These are phyloP conservation scores for Haplosporangium gracile DNA, from an alignment of 192 early-diverging fungal genomes.

Conservation along the genomic window DNA sequence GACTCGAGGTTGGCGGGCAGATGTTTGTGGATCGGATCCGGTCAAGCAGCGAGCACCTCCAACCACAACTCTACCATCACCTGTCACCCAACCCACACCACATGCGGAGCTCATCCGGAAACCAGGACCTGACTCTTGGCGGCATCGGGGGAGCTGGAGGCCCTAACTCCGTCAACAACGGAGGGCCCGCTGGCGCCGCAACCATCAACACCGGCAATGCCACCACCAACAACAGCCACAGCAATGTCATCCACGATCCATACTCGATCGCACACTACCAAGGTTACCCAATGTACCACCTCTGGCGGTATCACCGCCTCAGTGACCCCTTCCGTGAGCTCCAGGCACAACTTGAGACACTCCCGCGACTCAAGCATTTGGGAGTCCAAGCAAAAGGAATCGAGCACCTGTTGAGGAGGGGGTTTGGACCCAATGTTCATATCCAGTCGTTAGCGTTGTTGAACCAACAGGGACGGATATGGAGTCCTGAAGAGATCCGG, in stretches of 20 bases:
- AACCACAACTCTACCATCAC: constrained; percentile 54
- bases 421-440: constrained; percentile 37
- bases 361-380: constrained; percentile 39
- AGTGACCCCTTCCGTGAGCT: constrained; percentile 38
- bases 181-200: not conserved
- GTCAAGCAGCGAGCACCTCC: constrained; percentile 37
- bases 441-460: constrained; percentile 34
- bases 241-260: constrained; percentile 29
- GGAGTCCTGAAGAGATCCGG: constrained; percentile 26
- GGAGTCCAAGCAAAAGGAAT: constrained; percentile 45
- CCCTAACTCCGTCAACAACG: not conserved
- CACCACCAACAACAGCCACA: constrained; percentile 7
- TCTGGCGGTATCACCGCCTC: constrained; percentile 24
- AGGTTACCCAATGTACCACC: constrained; percentile 54
- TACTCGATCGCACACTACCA: constrained; percentile 42
- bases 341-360: constrained; percentile 28
- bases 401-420: constrained; percentile 37
- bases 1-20: constrained; percentile 41
- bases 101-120: constrained; percentile 13
- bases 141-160: not conserved
- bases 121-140: not conserved
- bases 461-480: constrained; percentile 45
- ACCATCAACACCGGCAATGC: not conserved
- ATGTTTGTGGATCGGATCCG: constrained; percentile 49
- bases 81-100: constrained; percentile 46